Conservation (phyloP, 148 eudicot genomes). For the Silene uniflora region DNA sequence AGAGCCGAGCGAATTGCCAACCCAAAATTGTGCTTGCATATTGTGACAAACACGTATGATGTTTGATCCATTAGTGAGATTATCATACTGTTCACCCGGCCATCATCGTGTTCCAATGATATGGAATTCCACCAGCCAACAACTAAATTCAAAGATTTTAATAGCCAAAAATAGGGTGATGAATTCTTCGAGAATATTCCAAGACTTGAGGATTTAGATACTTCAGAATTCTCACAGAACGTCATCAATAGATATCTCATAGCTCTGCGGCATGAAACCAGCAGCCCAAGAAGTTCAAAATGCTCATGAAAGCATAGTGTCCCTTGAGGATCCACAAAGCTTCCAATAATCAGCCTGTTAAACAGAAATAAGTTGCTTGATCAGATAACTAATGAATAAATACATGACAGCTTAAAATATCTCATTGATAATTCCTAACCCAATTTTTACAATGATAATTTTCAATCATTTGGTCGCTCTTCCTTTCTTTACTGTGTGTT, state of each 20-base stretch:
- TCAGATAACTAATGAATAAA: slow-evolving; percentile 1
- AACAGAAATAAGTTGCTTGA: slow-evolving; percentile 18
- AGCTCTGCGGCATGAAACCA: slow-evolving; percentile 67
- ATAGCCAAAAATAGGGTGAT: slow-evolving; percentile 54
- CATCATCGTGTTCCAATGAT: slow-evolving; percentile 32
- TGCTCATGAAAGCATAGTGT: slow-evolving; percentile 25
- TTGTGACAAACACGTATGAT: slow-evolving; percentile 47
- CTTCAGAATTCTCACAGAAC: slow-evolving; percentile 40
- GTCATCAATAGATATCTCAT: slow-evolving; percentile 47
- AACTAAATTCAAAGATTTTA: slow-evolving; percentile 52
- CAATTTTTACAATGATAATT: not conserved
- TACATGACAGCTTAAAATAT: not conserved
- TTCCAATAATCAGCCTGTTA: slow-evolving; percentile 66
- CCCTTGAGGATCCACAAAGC: slow-evolving; percentile 40
- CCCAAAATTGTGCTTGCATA: slow-evolving; percentile 51
- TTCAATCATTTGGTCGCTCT: not conserved
- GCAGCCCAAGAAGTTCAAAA: slow-evolving; percentile 47
- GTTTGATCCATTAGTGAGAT: slow-evolving; percentile 81
- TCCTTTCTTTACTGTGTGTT: not conserved
- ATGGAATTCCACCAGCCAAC: slow-evolving; percentile 27
- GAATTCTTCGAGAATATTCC: slow-evolving; percentile 36
- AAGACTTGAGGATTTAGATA: slow-evolving; percentile 31
- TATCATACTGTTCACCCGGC: slow-evolving; percentile 36
- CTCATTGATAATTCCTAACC: too few relatives aligned
- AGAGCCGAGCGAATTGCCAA: slow-evolving; percentile 29